phyloP scores from a whole-genome alignment of 306 rosid genomes.

The Prinsepia uniflora region DNA sequence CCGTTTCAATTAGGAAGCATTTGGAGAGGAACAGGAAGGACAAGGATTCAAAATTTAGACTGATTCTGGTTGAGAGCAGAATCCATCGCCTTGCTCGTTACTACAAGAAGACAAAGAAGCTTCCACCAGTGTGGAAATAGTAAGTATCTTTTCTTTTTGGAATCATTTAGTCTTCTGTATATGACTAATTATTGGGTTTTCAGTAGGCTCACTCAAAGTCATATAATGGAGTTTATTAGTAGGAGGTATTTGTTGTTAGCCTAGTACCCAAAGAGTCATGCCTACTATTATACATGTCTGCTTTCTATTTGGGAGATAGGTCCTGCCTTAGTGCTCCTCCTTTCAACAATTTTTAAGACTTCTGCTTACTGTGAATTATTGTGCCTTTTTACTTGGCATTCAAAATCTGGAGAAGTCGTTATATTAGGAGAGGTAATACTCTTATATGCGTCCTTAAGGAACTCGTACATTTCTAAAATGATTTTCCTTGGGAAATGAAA shows the following conservation, averaged over 20 bases:
- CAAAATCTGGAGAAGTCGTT: background rate
- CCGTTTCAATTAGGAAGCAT: constrained; percentile 80
- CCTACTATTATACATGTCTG: background rate
- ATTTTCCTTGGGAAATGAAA: background rate
- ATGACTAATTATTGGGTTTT: background rate
- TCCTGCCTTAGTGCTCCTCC: background rate
- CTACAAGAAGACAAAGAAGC: constrained; percentile 91
- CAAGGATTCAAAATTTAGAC: constrained; percentile 82
- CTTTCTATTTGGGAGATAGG: background rate
- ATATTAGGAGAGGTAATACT: background rate
- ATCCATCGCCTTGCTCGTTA: constrained; percentile 86
- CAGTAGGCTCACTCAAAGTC: background rate
- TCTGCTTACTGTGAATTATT: background rate
- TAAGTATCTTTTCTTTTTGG: constrained; percentile 25
- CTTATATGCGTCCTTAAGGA: background rate
- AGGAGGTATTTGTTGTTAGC: background rate
- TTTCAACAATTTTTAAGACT: background rate
- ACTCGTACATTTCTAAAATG: background rate
- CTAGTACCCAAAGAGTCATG: background rate
- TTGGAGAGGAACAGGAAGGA: constrained; percentile 86
- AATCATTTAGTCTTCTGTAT: background rate
- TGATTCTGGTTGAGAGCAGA: constrained; percentile 89
- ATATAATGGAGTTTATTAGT: background rate
- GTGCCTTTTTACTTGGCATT: background rate
- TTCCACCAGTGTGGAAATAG: constrained; percentile 89